These are phyloP conservation scores for Globisporangium ultimum DNA, from an alignment of 352 stramenopile genomes.

Conservation along the genomic window DNA sequence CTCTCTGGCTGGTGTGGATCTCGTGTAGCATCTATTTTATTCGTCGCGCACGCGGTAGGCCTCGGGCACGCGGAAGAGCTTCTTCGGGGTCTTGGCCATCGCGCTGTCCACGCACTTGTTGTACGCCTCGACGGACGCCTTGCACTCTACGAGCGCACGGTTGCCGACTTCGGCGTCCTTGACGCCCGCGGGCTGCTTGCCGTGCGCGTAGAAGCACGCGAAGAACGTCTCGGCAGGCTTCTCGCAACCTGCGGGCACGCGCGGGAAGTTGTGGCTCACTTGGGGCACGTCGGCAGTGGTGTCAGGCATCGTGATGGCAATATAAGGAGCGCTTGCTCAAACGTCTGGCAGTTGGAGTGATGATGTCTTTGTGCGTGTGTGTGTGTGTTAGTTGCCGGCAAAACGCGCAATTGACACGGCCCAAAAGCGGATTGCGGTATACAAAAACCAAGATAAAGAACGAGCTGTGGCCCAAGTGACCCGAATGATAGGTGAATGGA, in stretches of 20 bases:
- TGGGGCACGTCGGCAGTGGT: conserved; percentile 31
- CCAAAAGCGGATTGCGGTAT: conserved; percentile 25
- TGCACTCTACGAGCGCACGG: conserved; percentile 56
- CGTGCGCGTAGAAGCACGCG: conserved; percentile 77
- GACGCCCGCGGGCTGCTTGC: conserved; percentile 60
- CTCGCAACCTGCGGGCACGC: conserved; percentile 68
- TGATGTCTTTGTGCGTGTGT: conserved; percentile 7
- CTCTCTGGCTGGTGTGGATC: too few species aligned
- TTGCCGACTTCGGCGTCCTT: conserved; percentile 64
- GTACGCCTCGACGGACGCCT: conserved; percentile 54
- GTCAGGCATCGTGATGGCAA: background rate
- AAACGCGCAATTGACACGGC: conserved; percentile 13
- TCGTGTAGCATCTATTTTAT: conserved; percentile 5
- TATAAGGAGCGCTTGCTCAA: too few species aligned
- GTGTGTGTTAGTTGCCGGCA: background rate
- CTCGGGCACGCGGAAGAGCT: conserved; percentile 80
- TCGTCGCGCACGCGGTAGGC: conserved; percentile 70
- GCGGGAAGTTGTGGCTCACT: conserved; percentile 76
- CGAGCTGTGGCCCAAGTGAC: background rate
- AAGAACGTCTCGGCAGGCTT: conserved; percentile 72
- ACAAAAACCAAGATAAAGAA: conserved; percentile 48
- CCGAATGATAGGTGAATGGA: conserved; percentile 1
- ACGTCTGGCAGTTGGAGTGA: background rate
- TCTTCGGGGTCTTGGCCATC: conserved; percentile 49
- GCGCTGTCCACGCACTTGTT: conserved; percentile 71